A percentile compares a stretch with the other conserved stretches of the same genome.
Conservation (phyloP, 2,329 filamentous ascomycete genomes). For the Pestalotiopsis sp. region DNA sequence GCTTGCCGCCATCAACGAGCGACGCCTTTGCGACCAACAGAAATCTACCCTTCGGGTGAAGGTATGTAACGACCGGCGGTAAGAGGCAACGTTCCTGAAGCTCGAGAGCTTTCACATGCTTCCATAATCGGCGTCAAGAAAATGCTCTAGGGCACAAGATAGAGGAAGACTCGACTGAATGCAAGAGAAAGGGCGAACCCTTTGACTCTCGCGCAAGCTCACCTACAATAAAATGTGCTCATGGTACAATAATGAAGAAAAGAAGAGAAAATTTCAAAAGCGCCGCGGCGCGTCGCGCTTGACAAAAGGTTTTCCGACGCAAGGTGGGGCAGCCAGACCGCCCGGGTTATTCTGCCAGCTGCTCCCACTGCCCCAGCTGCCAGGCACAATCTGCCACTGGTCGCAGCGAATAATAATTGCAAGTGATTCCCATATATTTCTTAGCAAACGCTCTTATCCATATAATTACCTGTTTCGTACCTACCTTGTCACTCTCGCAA, state of each 20-base stretch:
- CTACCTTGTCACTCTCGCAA: neutral
- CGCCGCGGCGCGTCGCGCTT: neutral
- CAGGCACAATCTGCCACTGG: neutral
- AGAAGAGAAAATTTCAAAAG: constrained; percentile 26
- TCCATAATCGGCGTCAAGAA: constrained; percentile 68
- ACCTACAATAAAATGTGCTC: constrained; percentile 75
- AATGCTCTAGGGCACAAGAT: constrained; percentile 70
- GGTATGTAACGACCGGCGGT: constrained; percentile 73
- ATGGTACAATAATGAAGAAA: constrained; percentile 62
- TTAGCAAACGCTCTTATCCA: no score
- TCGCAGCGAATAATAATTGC: no score
- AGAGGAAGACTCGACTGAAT: constrained; percentile 68
- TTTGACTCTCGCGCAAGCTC: constrained; percentile 52
- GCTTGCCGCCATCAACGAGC: neutral
- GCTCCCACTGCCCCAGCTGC: neutral
- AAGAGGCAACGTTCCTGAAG: constrained; percentile 69
- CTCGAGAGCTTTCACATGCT: constrained; percentile 62
- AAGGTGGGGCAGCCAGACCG: neutral
- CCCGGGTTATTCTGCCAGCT: neutral
- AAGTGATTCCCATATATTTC: no score
- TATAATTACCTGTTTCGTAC: no score
- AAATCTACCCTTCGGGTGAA: neutral
- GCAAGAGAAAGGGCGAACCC: constrained; percentile 38
- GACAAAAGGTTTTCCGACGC: neutral
- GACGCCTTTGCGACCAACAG: no score